A percentile compares a stretch with the other conserved stretches of the same genome.
These are phyloP conservation scores for Boeremia lycopersici DNA, from an alignment of 2,329 filamentous ascomycete genomes.

Conservation along the genomic window DNA sequence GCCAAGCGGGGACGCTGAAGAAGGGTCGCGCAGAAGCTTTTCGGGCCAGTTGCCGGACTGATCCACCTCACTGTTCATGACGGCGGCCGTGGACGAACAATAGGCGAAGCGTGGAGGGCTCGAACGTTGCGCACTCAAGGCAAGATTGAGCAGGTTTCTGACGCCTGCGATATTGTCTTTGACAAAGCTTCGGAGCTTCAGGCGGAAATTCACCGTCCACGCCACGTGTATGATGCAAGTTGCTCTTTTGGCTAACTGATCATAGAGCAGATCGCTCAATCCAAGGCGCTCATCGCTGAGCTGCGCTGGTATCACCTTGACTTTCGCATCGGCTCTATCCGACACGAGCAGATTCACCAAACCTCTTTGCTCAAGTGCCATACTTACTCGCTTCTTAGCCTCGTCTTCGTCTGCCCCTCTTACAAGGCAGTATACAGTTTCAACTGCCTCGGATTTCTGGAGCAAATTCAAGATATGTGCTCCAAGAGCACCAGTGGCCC, in stretches of 20 bases:
- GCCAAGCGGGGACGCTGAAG: slow-evolving; percentile 56
- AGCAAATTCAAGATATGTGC: slow-evolving; percentile 58
- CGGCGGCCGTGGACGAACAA: slow-evolving; percentile 59
- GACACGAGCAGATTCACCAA: slow-evolving; percentile 30
- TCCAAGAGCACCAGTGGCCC: slow-evolving; percentile 59
- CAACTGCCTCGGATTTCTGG: slow-evolving; percentile 45
- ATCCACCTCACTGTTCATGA: slow-evolving; percentile 38
- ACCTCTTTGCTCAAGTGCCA: slow-evolving; percentile 38
- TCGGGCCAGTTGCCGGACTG: slow-evolving; percentile 47
- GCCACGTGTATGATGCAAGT: slow-evolving; percentile 66
- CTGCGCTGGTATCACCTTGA: slow-evolving; percentile 56
- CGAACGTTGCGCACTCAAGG: slow-evolving; percentile 40
- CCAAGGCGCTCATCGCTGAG: slow-evolving; percentile 59
- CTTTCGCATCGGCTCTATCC: slow-evolving; percentile 38
- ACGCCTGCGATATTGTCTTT: slow-evolving; percentile 59
- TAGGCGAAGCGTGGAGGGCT: slow-evolving; percentile 53
- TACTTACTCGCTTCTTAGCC: slow-evolving; percentile 41
- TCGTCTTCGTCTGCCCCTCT: slow-evolving; percentile 51
- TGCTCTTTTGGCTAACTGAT: slow-evolving; percentile 49
- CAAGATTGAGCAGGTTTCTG: slow-evolving; percentile 56
- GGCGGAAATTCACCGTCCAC: slow-evolving; percentile 69
- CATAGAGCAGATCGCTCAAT: slow-evolving; percentile 51
- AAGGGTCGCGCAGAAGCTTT: slow-evolving; percentile 48
- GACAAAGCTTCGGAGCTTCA: slow-evolving; percentile 62
- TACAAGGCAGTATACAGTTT: slow-evolving; percentile 62